Conservation (phyloP, 164 flowering plant species). For the Saururus chinensis region DNA sequence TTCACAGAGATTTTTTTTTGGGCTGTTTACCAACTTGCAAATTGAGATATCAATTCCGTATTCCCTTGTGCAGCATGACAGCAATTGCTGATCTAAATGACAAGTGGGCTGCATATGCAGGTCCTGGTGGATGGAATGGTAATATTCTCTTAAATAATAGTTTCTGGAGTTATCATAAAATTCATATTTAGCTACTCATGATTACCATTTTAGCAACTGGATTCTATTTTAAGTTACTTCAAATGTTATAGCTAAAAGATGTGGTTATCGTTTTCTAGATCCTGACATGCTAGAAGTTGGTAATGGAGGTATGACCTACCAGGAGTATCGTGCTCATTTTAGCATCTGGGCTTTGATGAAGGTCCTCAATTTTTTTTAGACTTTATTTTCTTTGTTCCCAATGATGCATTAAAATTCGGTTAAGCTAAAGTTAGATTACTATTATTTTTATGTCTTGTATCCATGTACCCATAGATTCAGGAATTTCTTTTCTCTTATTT, state of each 20-base stretch:
- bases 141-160: constrained; percentile 3
- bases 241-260: not conserved
- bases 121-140: constrained; percentile 99
- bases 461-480: too few species aligned
- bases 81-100: constrained; percentile 83
- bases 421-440: not conserved
- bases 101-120: constrained; percentile 98
- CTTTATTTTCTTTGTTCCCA: not conserved
- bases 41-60: not conserved
- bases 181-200: not conserved
- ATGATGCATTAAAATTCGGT: not conserved
- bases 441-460: too few species aligned
- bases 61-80: constrained; percentile 52
- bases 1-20: constrained; percentile 6
- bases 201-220: not conserved
- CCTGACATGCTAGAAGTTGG: constrained; percentile 99
- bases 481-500: too few species aligned
- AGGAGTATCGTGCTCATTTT: constrained; percentile 87
- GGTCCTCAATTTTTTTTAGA: constrained; percentile 23
- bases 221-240: not conserved
- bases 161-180: not conserved
- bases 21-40: not conserved
- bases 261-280: constrained; percentile 29
- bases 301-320: constrained; percentile 86
- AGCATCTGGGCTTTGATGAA: constrained; percentile 99